Base-by-base conservation (phyloP, 768 basidiomycete genomes). In the Tylopilus subfusipes region DNA sequence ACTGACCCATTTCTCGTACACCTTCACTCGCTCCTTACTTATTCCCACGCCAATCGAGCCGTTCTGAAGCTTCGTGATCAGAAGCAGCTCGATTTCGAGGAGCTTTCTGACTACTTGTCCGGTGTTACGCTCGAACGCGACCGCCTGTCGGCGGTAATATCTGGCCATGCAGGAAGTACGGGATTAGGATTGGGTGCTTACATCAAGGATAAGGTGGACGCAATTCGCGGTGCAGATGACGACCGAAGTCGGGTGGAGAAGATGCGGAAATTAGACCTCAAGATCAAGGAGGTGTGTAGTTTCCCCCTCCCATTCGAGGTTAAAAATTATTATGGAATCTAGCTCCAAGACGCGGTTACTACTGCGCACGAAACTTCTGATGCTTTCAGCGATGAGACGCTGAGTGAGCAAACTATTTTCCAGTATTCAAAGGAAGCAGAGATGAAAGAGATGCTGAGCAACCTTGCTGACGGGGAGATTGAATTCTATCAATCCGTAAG, bases 1-100 rank as follows among this genome's bases (percentile, higher is more conserved):
- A 89, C 88, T 4, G 95, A 97, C 66, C 94, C 95, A 5, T 88
- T 97, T 72, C 83, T 98, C 36, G 74, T 86, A 27, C 93, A 96
- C 65, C 77, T 98, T 1, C 93, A 97, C 65, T 93, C 94, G 2
- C 78, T 98, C 7, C 76, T 94, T n/a, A 81, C 85, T n/a, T 98
- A 98, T 72, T 92, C 93, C 2, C 86, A 93, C 66, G 86, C 91
- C 29, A 96, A 98, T 61, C 86, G 92, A 48, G 84, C 88, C n/a
- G 93, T 98, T 21, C 81, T 99, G 60, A 96, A 92, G 71, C 80
- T 97, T 29, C 85, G 97, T 42, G 97, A 98, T 69, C 97, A 98
- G 73, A 99, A 98, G 71, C 97, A 99, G 70, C 83, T 98, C 52
- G 97, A 99, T 67, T 96, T 98, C 59, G 97, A 99, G 72, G 96